Percentiles rank a stretch among this genome's conserved stretches.
Evolutionary conservation across 2,329 filamentous ascomycete genomes (phyloP).

Genomic region (Botrytis sinoallii): DNA sequence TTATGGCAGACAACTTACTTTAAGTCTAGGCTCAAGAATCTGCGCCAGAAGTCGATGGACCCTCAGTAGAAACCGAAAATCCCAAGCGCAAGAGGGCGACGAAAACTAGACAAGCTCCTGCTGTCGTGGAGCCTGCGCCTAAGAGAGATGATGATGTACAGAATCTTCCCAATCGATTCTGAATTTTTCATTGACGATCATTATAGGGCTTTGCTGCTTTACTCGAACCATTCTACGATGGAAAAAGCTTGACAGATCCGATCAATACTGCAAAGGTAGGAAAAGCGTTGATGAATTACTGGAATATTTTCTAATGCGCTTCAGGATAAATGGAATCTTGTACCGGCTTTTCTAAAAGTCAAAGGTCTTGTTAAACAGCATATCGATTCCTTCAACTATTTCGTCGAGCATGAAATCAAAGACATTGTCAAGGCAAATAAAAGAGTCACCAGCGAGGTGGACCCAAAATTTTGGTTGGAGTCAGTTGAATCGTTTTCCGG

Average conservation of each 20-base stretch:
- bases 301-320: conserved; percentile 43
- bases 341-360: conserved; percentile 97
- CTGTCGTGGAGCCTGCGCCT: conserved; percentile 23
- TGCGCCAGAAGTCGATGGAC: conserved; percentile 2
- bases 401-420: conserved; percentile 93
- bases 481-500: conserved; percentile 31
- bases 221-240: conserved; percentile 67
- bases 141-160: conserved; percentile 33
- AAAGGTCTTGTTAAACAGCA: conserved; percentile 91
- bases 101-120: conserved; percentile 23
- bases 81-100: conserved; percentile 27
- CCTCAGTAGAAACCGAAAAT: conserved; percentile 27
- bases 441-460: conserved; percentile 84
- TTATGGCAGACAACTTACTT: conserved; percentile 2
- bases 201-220: conserved; percentile 56
- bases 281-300: too few relatives aligned
- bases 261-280: conserved; percentile 59
- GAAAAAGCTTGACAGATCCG: conserved; percentile 63
- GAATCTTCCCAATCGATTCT: too few relatives aligned
- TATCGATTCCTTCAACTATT: conserved; percentile 94
- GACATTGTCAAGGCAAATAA: conserved; percentile 93
- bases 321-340: conserved; percentile 92
- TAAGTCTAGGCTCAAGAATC: conserved; percentile 7
- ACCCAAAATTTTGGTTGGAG: conserved; percentile 89
- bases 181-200: not conserved